These are phyloP conservation scores for Flaveria linearis DNA, from an alignment of 129 eudicot species.

Conservation along the genomic window DNA sequence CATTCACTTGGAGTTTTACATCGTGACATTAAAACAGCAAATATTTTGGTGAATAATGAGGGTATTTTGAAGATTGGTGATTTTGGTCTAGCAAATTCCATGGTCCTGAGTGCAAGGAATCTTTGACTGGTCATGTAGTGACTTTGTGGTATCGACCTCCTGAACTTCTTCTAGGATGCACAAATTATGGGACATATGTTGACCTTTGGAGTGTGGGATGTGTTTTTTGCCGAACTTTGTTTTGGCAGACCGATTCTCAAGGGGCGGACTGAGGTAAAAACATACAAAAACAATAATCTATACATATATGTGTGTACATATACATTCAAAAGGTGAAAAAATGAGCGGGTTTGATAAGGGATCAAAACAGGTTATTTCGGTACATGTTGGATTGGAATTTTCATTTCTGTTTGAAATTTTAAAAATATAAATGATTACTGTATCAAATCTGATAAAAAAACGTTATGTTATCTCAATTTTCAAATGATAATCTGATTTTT, in stretches of 20 bases:
- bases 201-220: conserved; percentile 92
- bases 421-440: no score
- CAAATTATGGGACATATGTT: conserved; percentile 55
- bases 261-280: conserved; percentile 81
- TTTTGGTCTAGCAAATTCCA: conserved; percentile 75
- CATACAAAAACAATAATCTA: neutral
- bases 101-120: conserved; percentile 37
- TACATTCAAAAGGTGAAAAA: neutral
- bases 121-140: conserved; percentile 81
- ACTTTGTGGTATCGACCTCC: conserved; percentile 98
- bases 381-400: no score
- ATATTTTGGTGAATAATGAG: conserved; percentile 72
- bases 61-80: conserved; percentile 87
- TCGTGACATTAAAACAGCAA: conserved; percentile 76
- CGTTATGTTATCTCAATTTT: no score
- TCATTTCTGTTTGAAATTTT: no score
- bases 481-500: no score
- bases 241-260: conserved; percentile 69
- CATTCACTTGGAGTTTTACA: conserved; percentile 76
- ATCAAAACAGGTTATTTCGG: neutral
- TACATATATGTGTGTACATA: conserved; percentile 6
- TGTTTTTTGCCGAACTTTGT: conserved; percentile 77
- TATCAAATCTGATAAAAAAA: no score
- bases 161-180: conserved; percentile 80
- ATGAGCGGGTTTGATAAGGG: neutral